Percentiles rank a stretch among this genome's conserved stretches.
phyloP scores from a whole-genome alignment of 805 yeast genomes.

The Zygoascus biomembranicola region DNA sequence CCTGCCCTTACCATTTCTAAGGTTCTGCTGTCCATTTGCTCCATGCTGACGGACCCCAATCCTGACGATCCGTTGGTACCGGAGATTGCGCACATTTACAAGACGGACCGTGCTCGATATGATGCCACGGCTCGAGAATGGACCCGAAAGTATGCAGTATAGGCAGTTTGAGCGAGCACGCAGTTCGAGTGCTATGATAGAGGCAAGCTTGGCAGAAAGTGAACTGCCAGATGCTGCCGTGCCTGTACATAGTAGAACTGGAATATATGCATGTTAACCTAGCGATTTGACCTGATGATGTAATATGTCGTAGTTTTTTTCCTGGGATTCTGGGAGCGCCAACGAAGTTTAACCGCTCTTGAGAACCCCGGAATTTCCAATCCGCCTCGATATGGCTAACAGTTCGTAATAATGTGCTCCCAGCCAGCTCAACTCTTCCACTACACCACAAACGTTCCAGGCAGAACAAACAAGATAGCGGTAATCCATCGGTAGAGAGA shows the following conservation, averaged over 20 bases:
- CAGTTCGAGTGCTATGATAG: not conserved
- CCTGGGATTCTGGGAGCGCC: too few relatives aligned
- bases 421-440: not conserved
- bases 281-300: not conserved
- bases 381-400: too few relatives aligned
- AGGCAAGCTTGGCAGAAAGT: not conserved
- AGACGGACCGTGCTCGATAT: conserved; percentile 86
- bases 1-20: conserved; percentile 96
- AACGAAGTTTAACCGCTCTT: too few relatives aligned
- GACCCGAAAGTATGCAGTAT: conserved; percentile 97
- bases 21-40: conserved; percentile 89
- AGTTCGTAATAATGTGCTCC: too few relatives aligned
- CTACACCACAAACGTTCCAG: too few relatives aligned
- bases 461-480: too few relatives aligned
- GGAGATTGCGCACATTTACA: conserved; percentile 93
- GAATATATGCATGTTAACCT: not conserved
- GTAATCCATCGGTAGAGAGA: not conserved
- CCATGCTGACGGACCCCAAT: conserved; percentile 93
- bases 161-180: conserved; percentile 14
- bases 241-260: not conserved
- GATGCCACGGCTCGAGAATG: conserved; percentile 97
- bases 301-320: too few relatives aligned
- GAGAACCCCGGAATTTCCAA: too few relatives aligned
- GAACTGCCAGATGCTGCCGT: not conserved
- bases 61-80: conserved; percentile 99